These are phyloP conservation scores for Elsinoe ampelina DNA, from an alignment of 2,329 filamentous ascomycete species.

Conservation along the genomic window DNA sequence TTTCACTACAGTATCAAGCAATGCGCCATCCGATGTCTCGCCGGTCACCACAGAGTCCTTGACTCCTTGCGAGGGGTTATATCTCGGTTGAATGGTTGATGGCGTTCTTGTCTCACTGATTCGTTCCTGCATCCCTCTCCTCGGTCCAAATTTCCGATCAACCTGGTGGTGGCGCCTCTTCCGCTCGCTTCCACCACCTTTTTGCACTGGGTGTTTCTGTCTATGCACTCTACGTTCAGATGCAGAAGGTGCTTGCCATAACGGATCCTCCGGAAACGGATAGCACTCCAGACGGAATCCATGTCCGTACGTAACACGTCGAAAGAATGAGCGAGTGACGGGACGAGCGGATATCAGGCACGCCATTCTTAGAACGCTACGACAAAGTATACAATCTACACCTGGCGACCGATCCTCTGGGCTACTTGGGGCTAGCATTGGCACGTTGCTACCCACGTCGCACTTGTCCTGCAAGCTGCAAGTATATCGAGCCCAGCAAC, in stretches of 20 bases:
- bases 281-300: neutral
- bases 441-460: neutral
- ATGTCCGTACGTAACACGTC: neutral
- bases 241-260: neutral
- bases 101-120: neutral
- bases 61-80: neutral
- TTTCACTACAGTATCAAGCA: neutral
- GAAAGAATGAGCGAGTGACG: neutral
- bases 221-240: neutral
- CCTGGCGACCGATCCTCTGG: neutral
- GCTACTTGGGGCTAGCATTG: neutral
- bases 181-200: conserved; percentile 2
- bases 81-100: neutral
- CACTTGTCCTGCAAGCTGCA: conserved; percentile 1
- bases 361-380: neutral
- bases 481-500: conserved; percentile 2
- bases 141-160: conserved; percentile 8
- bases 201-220: neutral
- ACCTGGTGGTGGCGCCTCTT: conserved; percentile 4
- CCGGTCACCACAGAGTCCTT: neutral
- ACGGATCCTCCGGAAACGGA: neutral
- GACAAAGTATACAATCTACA: neutral
- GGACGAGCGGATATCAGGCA: neutral
- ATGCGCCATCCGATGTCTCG: conserved; percentile 3
- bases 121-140: neutral